Evolutionary conservation across 139 green algal species (phyloP).

Genomic region (Deuterostichococcus epilithicus): DNA sequence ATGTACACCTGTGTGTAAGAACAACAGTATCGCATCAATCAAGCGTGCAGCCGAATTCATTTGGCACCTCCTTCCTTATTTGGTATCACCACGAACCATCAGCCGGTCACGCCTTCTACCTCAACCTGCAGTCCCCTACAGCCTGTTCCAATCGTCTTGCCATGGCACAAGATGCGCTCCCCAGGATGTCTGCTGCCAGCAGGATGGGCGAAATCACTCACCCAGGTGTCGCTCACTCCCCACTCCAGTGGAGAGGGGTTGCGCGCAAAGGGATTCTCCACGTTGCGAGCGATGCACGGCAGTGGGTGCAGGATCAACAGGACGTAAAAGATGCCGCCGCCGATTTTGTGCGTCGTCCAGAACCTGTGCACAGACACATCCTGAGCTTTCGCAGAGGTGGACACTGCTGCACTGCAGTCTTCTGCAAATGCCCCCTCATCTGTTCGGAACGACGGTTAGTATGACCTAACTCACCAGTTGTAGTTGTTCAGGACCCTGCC

Average conservation of each 20-base stretch:
- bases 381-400: not conserved
- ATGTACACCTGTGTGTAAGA: not conserved
- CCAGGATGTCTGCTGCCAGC: no score
- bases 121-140: no score
- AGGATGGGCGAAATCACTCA: no score
- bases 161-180: no score
- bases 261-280: not conserved
- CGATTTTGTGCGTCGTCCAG: not conserved
- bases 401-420: not conserved
- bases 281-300: not conserved
- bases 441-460: no score
- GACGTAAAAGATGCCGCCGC: not conserved
- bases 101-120: no score
- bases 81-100: no score
- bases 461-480: not conserved
- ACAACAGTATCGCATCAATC: no score
- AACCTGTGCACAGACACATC: not conserved
- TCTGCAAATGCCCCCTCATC: no score
- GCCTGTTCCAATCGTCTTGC: no score
- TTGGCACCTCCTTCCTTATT: no score
- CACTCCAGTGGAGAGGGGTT: not conserved
- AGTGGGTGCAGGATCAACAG: not conserved
- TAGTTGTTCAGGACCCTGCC: constrained; percentile 7
- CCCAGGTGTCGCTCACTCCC: not conserved
- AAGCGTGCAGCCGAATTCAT: no score